phyloP scores from a whole-genome alignment of 441 rosid genomes.

The Euphorbia corollata region DNA sequence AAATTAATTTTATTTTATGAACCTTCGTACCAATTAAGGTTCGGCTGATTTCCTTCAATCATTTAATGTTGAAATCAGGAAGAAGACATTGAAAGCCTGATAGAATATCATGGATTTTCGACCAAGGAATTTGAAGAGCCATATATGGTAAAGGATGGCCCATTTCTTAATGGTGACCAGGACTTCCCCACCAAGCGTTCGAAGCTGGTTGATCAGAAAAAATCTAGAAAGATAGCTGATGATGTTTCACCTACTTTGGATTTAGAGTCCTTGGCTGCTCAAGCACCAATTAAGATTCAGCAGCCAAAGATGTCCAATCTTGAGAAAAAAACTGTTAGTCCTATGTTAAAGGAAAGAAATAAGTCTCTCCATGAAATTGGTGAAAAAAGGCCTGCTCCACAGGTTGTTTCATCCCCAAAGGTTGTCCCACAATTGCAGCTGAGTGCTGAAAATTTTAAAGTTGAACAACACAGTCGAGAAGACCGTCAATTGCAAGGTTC shows the following conservation, averaged over 20 bases:
- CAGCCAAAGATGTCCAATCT: constrained; percentile 26
- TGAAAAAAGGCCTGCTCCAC: constrained; percentile 41
- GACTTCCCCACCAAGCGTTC: constrained; percentile 84
- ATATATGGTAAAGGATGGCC: constrained; percentile 88
- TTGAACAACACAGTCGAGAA: constrained; percentile 29
- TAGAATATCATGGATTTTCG: constrained; percentile 71
- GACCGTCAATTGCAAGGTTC: constrained; percentile 25
- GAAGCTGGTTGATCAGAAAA: constrained; percentile 73
- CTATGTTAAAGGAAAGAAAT: constrained; percentile 28
- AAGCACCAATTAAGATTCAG: constrained; percentile 32
- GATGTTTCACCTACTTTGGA: constrained; percentile 50
- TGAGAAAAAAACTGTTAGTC: constrained; percentile 26
- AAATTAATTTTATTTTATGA: constrained; percentile 6
- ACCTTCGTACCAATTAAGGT: constrained; percentile 7
- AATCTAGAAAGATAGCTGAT: constrained; percentile 51
- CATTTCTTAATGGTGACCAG: constrained; percentile 60
- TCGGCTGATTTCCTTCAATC: constrained; percentile 25
- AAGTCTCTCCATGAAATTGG: constrained; percentile 28
- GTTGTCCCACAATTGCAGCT: constrained; percentile 25
- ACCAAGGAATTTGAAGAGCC: constrained; percentile 81
- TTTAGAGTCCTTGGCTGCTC: constrained; percentile 25
- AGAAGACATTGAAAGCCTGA: constrained; percentile 61
- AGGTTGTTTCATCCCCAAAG: constrained; percentile 34
- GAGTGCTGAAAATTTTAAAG: constrained; percentile 26
- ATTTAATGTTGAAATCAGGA: constrained; percentile 44